These are phyloP conservation scores for Malassezia sympodialis DNA, from an alignment of 1,284 basidiomycete genomes.

Conservation along the genomic window DNA sequence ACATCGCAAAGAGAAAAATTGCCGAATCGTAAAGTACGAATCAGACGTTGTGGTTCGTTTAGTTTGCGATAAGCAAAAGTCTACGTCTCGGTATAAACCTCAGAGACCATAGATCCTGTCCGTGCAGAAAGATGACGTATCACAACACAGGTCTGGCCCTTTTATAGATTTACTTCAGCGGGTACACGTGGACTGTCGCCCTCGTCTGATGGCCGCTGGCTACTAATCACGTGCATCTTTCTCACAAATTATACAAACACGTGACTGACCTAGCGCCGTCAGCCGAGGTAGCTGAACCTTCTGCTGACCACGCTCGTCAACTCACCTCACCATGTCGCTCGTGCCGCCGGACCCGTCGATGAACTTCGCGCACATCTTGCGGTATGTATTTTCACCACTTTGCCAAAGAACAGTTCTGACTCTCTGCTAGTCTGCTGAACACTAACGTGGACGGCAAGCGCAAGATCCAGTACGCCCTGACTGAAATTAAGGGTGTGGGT, in stretches of 20 bases:
- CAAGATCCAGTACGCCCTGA: conserved; percentile 60
- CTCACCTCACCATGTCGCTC: conserved; percentile 34
- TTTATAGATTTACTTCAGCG: conserved; percentile 5
- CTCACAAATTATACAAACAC: conserved; percentile 4
- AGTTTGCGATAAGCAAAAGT: conserved; percentile 45
- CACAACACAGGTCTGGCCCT: too few species aligned
- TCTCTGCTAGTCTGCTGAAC: conserved; percentile 68
- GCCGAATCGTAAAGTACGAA: conserved; percentile 33
- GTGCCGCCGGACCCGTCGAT: conserved; percentile 47
- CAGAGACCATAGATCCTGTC: conserved; percentile 43
- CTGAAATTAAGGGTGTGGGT: conserved; percentile 97
- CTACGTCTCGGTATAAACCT: conserved; percentile 44
- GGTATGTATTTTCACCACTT: conserved; percentile 17
- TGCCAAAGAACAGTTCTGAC: neutral
- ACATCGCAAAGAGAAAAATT: conserved; percentile 35
- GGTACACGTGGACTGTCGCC: neutral
- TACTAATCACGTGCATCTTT: conserved; percentile 5
- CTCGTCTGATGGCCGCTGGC: neutral
- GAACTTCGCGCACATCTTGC: conserved; percentile 48
- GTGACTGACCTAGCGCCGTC: neutral
- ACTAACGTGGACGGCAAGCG: conserved; percentile 99
- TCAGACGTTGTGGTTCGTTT: conserved; percentile 41
- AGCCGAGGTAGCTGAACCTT: neutral
- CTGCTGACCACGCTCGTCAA: neutral
- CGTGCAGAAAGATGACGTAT: conserved; percentile 20